Base-by-base conservation (phyloP, 164 flowering plant species). In the Cinnamomum chago region DNA sequence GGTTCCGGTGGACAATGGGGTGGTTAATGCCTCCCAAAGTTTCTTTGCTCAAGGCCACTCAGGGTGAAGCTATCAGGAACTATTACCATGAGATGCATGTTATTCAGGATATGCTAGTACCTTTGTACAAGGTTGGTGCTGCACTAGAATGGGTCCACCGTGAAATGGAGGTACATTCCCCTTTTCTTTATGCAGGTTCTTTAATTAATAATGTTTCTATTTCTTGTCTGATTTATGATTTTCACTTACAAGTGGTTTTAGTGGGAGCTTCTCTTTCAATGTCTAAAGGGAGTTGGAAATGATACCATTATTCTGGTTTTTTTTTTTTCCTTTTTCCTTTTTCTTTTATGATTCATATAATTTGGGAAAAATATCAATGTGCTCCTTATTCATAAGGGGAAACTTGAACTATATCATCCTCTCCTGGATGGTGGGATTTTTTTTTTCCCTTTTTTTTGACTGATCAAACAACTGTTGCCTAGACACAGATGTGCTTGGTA, bases 21-120 rank as follows among this genome's bases (percentile, higher is more conserved):
- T 96, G 99, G 99, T 11, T 92, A 84, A 95, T 95, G 98, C 99
- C 99, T 6, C 99, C 99, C 18, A 95, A 96, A 86, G 97, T 96
- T 79, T 91, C 99, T 62, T 79, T 96, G 76, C 97, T 96, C 55
- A 96, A 96, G 85, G 95, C 92, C 28, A 96, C 97, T 72, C 99
- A 96, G 82, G 99, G 99, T 76, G 99, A 96, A 81, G 93, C 97
- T 50, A 92, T 95, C 78, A 83, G 99, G 79, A 95, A 94, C 85
- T 95, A 93, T 80, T 94, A 93, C 83, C 99, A 96, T 85, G 97
- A 96, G 76, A 94, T 88, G 92, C 99, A 96, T 74, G 98, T 96
- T 68, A 96, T 96, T 79, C 99, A 96, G 78, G 99, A 96, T 80
- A 86, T 96, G 99, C 95, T 96, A 74, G 97, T 96, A 23, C 98